Conservation (phyloP, 345 rosid genomes). For the Nasturtium officinale region DNA sequence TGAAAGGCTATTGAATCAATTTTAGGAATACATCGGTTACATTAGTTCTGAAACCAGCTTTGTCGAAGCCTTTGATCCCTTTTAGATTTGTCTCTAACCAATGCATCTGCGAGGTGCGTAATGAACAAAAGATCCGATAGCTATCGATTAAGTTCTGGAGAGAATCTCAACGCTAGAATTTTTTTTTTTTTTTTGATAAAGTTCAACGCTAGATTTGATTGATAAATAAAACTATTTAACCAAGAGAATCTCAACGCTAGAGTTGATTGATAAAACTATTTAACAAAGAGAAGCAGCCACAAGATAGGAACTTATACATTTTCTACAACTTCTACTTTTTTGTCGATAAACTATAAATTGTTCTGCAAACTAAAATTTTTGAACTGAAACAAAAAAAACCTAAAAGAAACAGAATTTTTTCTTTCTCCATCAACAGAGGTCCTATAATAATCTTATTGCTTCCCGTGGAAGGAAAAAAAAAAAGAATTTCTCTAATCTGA, state of each 20-base stretch:
- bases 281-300: constrained; percentile 1
- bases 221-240: too few species aligned
- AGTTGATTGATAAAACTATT: constrained; percentile 20
- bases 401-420: too few species aligned
- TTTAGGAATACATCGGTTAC: neutral
- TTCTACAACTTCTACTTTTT: neutral
- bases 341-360: neutral
- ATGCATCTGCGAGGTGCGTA: constrained; percentile 25
- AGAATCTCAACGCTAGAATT: constrained; percentile 28
- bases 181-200: too few species aligned
- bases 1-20: neutral
- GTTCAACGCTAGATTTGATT: neutral
- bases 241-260: constrained; percentile 33
- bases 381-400: too few species aligned
- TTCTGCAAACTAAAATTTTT: too few species aligned
- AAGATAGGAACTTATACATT: neutral
- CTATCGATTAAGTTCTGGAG: constrained; percentile 5
- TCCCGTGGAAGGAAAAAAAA: constrained; percentile 29
- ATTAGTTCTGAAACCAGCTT: constrained; percentile 20
- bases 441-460: constrained; percentile 7
- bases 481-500: too few species aligned
- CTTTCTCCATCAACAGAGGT: constrained; percentile 10
- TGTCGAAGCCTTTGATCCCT: constrained; percentile 11
- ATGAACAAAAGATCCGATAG: constrained; percentile 30
- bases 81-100: constrained; percentile 25